Base-by-base conservation (phyloP, 768 basidiomycete genomes). In the Tulasnella sp. region DNA sequence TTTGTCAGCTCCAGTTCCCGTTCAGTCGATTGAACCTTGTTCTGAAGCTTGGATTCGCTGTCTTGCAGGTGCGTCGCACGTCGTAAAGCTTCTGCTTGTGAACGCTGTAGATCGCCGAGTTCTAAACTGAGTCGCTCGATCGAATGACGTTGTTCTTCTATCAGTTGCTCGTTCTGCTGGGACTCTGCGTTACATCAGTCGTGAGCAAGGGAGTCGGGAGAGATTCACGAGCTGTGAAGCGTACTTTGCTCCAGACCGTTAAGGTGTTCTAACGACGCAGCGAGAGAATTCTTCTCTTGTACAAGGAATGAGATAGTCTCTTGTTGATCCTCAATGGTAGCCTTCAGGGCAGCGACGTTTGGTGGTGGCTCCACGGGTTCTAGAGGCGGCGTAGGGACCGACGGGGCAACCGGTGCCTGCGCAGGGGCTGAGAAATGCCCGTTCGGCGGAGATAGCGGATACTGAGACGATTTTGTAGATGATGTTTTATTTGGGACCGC, bases 271-370 rank as follows among this genome's bases (percentile, higher is more conserved):
- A 90, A 78, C 47, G 88, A 76, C n/a, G 76, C 78, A 17, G 82
- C 80, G 40, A 91, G 81, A 22, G 84, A 82, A 7, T 86, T 84
- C 79, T 90, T 91, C 77, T 91, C 90, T 2, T 87, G 84, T 22
- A 93, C 90, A 16, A 95, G 83, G n/a, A 90, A 78, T 62, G 89
- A 83, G 72, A 95, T 91, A 0, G 90, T 90, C 76, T 88, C 88
- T 73, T 87, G 87, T 75, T 90, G 89, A 17, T 68, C 75, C 19
- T 75, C 47, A 11, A 76, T 26, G 16, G 75, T 64, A 11, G 62
- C 65, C 29, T 71, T 69, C 14, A 75, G 69, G n/a, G 74, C 62
- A 2, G 64, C 64, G 19, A 74, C 75, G 26, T 71, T 70, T 22
- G 52, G 42, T 17, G 69, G 42, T 44, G 69, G 69, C 66, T 74